phyloP scores from a whole-genome alignment of 1,139 yeast genomes.

The Candida sanyaensis region DNA sequence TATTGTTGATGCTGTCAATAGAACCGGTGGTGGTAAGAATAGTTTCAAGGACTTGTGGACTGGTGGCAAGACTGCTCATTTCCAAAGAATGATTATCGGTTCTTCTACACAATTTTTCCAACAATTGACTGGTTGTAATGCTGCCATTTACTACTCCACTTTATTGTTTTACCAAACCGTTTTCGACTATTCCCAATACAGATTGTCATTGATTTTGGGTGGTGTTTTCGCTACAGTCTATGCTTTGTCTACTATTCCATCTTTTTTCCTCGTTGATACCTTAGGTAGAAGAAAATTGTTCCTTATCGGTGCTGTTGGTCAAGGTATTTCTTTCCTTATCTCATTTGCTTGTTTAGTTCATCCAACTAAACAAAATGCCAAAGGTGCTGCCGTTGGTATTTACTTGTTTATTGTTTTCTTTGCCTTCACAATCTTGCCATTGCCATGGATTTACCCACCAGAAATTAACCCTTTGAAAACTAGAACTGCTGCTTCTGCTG shows the following conservation, averaged over 20 bases:
- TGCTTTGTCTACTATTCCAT: slow-evolving; percentile 61
- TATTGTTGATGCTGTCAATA: slow-evolving; percentile 43
- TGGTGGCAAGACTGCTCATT: slow-evolving; percentile 59
- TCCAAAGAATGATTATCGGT: slow-evolving; percentile 60
- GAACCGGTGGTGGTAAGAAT: slow-evolving; percentile 38
- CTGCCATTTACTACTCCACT: slow-evolving; percentile 68
- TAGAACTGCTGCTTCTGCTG: slow-evolving; percentile 57
- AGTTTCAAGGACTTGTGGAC: slow-evolving; percentile 53
- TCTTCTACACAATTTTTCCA: slow-evolving; percentile 60
- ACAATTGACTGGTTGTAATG: slow-evolving; percentile 66
- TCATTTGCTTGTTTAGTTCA: slow-evolving; percentile 46
- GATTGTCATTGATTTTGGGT: slow-evolving; percentile 58
- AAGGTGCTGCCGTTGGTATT: slow-evolving; percentile 55
- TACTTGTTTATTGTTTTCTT: slow-evolving; percentile 56
- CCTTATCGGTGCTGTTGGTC: slow-evolving; percentile 52
- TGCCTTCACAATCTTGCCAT: slow-evolving; percentile 58
- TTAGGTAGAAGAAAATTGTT: slow-evolving; percentile 67
- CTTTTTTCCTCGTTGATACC: slow-evolving; percentile 63
- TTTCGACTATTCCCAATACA: slow-evolving; percentile 41
- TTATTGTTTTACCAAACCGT: slow-evolving; percentile 60
- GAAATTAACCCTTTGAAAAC: slow-evolving; percentile 65
- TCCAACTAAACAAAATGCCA: slow-evolving; percentile 32
- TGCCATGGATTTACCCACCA: slow-evolving; percentile 64
- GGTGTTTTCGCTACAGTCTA: slow-evolving; percentile 67
- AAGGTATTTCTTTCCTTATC: slow-evolving; percentile 40